Percentiles rank a stretch among this genome's conserved stretches.
These are phyloP conservation scores for Trichoderma citrinoviride DNA, from an alignment of 2,329 filamentous ascomycete genomes.

Conservation along the genomic window DNA sequence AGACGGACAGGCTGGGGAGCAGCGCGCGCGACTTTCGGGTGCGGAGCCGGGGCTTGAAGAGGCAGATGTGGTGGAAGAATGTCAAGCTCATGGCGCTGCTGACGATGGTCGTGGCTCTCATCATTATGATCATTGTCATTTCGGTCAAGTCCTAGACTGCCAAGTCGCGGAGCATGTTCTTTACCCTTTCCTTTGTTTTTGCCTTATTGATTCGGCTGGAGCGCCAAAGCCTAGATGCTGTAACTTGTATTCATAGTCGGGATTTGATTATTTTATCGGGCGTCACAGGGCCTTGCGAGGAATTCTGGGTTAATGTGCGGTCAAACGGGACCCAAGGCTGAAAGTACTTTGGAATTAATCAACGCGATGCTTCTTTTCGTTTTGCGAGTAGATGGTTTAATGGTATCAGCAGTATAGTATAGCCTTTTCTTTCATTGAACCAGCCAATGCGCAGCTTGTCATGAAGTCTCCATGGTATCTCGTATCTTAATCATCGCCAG, in stretches of 20 bases:
- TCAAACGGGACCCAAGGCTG: conserved; percentile 1
- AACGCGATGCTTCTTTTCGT: neutral
- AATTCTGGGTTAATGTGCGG: neutral
- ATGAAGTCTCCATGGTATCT: neutral
- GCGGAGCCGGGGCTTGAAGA: conserved; percentile 77
- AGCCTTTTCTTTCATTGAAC: neutral
- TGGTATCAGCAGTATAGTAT: neutral
- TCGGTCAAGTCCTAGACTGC: conserved; percentile 46
- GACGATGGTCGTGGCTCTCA: conserved; percentile 62
- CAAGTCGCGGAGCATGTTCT: neutral
- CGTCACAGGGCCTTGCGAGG: conserved; percentile 1
- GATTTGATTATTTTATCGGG: conserved; percentile 6
- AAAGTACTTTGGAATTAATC: conserved; percentile 1
- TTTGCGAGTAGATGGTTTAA: neutral
- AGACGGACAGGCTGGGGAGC: conserved; percentile 88
- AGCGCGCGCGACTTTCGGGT: conserved; percentile 89
- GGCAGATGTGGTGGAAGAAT: conserved; percentile 99
- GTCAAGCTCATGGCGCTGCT: conserved; percentile 86
- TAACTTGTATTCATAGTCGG: conserved; percentile 6
- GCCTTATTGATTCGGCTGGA: neutral
- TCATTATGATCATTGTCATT: conserved; percentile 55
- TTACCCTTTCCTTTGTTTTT: neutral
- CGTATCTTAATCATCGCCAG: neutral
- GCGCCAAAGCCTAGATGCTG: conserved; percentile 15
- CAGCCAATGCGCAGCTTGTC: neutral